These are phyloP conservation scores for Trichomonas gallinae DNA, from an alignment of 208 protist species.

Conservation along the genomic window DNA sequence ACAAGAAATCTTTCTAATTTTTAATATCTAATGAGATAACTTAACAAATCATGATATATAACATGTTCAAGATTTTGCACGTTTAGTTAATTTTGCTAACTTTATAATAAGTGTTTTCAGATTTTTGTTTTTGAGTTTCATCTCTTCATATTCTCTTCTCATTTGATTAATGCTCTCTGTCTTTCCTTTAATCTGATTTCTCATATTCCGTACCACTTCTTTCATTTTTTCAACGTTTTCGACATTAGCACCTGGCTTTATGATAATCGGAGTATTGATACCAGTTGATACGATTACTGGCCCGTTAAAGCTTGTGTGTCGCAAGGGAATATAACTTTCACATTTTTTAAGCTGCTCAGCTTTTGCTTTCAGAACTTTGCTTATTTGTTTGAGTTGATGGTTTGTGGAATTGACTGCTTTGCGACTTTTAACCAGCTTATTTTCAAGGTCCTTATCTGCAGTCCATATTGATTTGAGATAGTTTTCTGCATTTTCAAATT, in stretches of 20 bases:
- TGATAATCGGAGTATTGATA: background rate
- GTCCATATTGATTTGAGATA: background rate
- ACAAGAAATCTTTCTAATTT: no score
- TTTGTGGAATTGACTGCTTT: background rate
- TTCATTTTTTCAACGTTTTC: background rate
- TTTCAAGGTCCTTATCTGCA: background rate
- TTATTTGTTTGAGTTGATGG: background rate
- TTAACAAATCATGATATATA: no score
- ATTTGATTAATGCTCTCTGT: background rate
- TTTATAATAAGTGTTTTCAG: background rate
- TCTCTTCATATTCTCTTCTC: background rate
- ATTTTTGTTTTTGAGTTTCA: background rate
- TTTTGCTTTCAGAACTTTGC: no score
- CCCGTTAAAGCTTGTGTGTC: no score
- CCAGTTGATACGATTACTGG: background rate
- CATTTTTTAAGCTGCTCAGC: no score
- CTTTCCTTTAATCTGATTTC: background rate
- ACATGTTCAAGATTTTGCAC: no score
- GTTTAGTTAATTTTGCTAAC: background rate
- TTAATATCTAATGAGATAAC: no score
- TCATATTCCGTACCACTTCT: background rate
- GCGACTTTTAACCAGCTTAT: background rate
- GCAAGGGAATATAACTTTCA: no score
- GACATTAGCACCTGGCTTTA: background rate
- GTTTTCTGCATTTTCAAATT: background rate